Evolutionary conservation across 2,329 filamentous ascomycete genomes (phyloP).

Genomic region (Phaeoacremonium minimum): DNA sequence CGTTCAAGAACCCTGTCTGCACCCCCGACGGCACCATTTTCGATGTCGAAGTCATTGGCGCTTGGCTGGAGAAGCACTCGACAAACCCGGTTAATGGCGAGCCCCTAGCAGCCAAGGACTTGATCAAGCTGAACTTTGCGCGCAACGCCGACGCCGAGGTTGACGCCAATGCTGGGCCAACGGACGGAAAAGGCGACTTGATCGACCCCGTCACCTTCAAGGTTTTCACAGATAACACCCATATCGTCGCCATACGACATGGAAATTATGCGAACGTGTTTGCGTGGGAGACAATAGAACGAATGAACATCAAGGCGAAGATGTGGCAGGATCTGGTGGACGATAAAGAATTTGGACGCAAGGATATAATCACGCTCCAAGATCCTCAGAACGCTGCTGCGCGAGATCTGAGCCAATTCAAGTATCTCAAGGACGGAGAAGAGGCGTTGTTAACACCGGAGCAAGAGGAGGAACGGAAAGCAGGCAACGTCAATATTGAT

Average conservation of each 20-base stretch:
- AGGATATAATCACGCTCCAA: conserved; percentile 93
- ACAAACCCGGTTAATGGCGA: conserved; percentile 87
- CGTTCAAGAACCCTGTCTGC: conserved; percentile 92
- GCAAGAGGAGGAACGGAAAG: conserved; percentile 62
- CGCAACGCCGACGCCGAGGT: conserved; percentile 73
- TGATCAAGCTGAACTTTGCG: conserved; percentile 87
- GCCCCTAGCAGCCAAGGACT: conserved; percentile 72
- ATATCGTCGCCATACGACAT: conserved; percentile 82
- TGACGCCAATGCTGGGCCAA: conserved; percentile 35
- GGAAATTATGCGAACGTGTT: conserved; percentile 90
- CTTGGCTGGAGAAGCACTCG: conserved; percentile 90
- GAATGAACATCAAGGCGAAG: conserved; percentile 94
- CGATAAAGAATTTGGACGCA: conserved; percentile 79
- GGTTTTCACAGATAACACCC: conserved; percentile 95
- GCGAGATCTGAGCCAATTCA: conserved; percentile 81
- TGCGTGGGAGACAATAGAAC: conserved; percentile 90
- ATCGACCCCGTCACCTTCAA: conserved; percentile 98
- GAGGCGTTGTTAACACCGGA: conserved; percentile 64
- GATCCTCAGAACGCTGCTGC: conserved; percentile 87
- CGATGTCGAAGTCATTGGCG: conserved; percentile 88
- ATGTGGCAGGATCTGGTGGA: conserved; percentile 90
- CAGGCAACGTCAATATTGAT: conserved; percentile 69
- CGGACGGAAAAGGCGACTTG: conserved; percentile 67
- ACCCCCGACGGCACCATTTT: conserved; percentile 85
- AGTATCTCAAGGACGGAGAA: conserved; percentile 80